Evolutionary conservation across 148 eudicot genomes (phyloP).

Genomic region (Spergularia marina): DNA sequence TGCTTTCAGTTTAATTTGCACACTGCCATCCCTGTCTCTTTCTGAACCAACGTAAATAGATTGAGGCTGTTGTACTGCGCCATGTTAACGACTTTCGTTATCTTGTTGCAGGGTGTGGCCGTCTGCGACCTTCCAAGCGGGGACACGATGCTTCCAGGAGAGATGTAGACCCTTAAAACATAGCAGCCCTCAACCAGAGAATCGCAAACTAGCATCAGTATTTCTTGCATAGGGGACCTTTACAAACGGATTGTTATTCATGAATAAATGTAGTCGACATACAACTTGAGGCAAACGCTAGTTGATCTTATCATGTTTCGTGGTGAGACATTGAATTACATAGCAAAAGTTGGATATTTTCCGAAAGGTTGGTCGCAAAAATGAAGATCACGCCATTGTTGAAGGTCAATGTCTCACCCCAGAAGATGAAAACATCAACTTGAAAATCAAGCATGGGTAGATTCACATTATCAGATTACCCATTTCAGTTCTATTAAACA

Average conservation of each 20-base stretch:
- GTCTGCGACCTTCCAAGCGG: slow-evolving; percentile 84
- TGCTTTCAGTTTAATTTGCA: background rate
- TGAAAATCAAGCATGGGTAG: too few relatives aligned
- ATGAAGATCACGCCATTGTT: background rate
- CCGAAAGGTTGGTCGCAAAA: too few relatives aligned
- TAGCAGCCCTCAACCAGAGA: background rate
- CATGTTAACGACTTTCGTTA: background rate
- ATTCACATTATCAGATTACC: too few relatives aligned
- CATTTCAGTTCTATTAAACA: too few relatives aligned
- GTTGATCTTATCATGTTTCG: background rate
- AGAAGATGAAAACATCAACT: background rate
- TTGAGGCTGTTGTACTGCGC: background rate
- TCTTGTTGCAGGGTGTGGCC: slow-evolving; percentile 54
- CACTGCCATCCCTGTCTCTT: background rate
- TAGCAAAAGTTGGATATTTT: too few relatives aligned
- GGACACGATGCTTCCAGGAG: slow-evolving; percentile 96
- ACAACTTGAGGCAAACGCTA: background rate
- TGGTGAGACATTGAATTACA: slow-evolving; percentile 3
- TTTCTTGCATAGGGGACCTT: background rate
- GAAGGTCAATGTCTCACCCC: slow-evolving; percentile 1
- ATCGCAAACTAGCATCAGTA: background rate
- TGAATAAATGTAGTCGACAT: slow-evolving; percentile 9
- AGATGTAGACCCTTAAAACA: slow-evolving; percentile 38
- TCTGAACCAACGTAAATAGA: background rate
- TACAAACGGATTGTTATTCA: background rate